Evolutionary conservation across 1,284 basidiomycete species (phyloP).

Genomic region (Trametes sp.): DNA sequence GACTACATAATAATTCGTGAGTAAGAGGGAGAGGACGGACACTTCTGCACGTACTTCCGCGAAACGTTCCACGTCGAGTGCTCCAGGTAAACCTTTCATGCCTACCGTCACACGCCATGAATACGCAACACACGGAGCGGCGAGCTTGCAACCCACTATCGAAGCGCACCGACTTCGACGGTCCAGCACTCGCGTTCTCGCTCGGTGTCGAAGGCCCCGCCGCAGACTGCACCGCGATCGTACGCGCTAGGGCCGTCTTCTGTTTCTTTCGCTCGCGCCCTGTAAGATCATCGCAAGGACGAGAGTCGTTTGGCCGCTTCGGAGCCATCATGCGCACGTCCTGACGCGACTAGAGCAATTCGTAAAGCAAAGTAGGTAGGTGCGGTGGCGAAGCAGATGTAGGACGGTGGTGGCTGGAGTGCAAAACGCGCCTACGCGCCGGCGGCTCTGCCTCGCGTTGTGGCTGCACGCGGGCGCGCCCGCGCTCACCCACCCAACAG

Average conservation of each 20-base stretch:
- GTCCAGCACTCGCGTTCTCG: constrained; percentile 44
- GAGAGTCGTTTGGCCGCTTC: constrained; percentile 54
- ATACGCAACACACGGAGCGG: too few species aligned
- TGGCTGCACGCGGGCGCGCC: constrained; percentile 17
- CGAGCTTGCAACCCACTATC: constrained; percentile 45
- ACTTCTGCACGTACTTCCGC: constrained; percentile 65
- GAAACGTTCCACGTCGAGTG: constrained; percentile 88
- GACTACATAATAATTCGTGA: constrained; percentile 56
- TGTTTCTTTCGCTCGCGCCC: constrained; percentile 73
- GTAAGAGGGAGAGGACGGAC: background rate
- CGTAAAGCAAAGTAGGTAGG: background rate
- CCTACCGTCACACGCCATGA: constrained; percentile 44
- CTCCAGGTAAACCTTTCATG: constrained; percentile 68
- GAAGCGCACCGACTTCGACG: constrained; percentile 49
- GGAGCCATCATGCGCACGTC: constrained; percentile 49
- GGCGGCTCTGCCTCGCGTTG: constrained; percentile 13
- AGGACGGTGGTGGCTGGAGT: constrained; percentile 5
- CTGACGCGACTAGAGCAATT: background rate
- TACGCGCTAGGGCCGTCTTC: constrained; percentile 68
- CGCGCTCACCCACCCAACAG: constrained; percentile 17
- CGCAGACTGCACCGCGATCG: constrained; percentile 65
- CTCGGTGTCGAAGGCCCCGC: constrained; percentile 30
- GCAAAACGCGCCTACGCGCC: constrained; percentile 16
- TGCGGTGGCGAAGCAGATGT: too few species aligned
- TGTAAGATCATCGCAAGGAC: constrained; percentile 44